Base-by-base conservation (phyloP, 306 rosid genomes). In the Canavalia ensiformis region DNA sequence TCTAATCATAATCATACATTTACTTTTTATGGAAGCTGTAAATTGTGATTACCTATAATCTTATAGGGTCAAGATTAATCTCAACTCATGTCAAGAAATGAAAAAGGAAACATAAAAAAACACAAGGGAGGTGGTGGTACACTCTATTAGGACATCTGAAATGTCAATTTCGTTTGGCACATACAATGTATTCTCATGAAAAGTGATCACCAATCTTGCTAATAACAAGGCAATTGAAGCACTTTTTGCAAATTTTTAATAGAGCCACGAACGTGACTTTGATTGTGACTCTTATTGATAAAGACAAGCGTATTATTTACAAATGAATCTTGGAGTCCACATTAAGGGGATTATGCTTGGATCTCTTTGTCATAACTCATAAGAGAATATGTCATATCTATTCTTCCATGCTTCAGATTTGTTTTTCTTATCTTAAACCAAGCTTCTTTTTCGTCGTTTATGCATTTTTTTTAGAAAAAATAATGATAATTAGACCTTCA, bases 251-350 rank as follows among this genome's bases (percentile, higher is more conserved):
- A 47, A 33, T 34, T 62, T 71, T 46, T 34, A 80, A 60, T 37
- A 68, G 68, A 68, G 58, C 47, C 75, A 78, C 58, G 44, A 44
- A 79, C 50, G 71, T 65, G 71, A 41, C 71, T 66, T 25, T 5
- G 73, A 68, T 28, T 5, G 42, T 58, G 77, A 39, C 71, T 42
- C 41, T 18, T 65, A 33, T 64, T 64, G 68, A 74, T 34, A 31
- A 81, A 54, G 80, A 73, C 84, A 65, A 73, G 42, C 30, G 42
- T 73, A 25, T 42, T 67, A 13, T 65, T 81, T 65, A 44, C 66
- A 51, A 33, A 58, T 75, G 71, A 82, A 82, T 81, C 76, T 44
- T 45, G 35, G 13, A 54, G 4, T 67, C 71, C 35, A 34, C 70
- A 68, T 46, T 47, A 37, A 45, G 47, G 31, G 81, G 77, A 72